Conservation (phyloP, 2,329 filamentous ascomycete genomes). For the Cryphonectria japonica region DNA sequence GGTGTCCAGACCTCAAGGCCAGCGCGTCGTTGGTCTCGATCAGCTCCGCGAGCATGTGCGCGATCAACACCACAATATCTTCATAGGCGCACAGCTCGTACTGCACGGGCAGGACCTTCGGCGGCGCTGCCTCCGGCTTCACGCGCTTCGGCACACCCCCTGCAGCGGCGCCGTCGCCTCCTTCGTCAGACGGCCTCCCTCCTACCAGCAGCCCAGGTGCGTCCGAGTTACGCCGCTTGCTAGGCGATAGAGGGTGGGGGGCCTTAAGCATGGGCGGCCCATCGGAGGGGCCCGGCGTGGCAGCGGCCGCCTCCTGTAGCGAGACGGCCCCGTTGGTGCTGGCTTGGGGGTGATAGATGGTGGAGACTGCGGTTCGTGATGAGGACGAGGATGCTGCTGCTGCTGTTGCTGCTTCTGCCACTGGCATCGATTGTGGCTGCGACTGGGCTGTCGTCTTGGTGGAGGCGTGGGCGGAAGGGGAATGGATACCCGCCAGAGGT, state of each 20-base stretch:
- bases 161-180: constrained; percentile 31
- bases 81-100: constrained; percentile 85
- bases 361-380: not conserved
- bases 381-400: constrained; percentile 10
- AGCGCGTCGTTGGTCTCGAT: constrained; percentile 91
- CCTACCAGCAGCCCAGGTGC: constrained; percentile 36
- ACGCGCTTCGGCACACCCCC: constrained; percentile 54
- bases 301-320: not conserved
- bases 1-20: constrained; percentile 79
- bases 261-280: constrained; percentile 35
- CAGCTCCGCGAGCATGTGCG: constrained; percentile 93
- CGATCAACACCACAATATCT: constrained; percentile 87
- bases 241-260: constrained; percentile 39
- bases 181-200: constrained; percentile 19
- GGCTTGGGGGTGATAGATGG: not conserved
- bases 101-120: constrained; percentile 66
- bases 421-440: constrained; percentile 9
- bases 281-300: constrained; percentile 30
- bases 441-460: constrained; percentile 21
- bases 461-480: constrained; percentile 8
- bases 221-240: constrained; percentile 51
- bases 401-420: not conserved
- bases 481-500: constrained; percentile 14
- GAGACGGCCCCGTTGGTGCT: not conserved
- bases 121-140: constrained; percentile 52